Evolutionary conservation across 225 moss, liverwort and hornwort species (phyloP).

Genomic region (Polytrichum formosum): DNA sequence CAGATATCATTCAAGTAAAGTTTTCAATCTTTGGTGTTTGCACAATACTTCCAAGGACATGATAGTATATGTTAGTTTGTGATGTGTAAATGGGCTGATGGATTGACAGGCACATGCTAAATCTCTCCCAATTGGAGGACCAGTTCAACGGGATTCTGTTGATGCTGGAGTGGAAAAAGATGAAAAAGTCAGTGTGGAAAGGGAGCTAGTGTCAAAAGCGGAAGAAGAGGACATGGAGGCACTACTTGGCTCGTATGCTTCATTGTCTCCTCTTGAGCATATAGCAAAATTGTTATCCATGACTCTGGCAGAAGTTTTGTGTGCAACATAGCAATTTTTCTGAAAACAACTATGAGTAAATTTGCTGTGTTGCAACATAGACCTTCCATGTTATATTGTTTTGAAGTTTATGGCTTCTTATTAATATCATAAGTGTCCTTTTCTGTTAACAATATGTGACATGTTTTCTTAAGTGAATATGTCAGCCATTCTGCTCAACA

Average conservation of each 20-base stretch:
- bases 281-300: constrained; percentile 1
- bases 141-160: constrained; percentile 50
- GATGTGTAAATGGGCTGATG: neutral
- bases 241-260: constrained; percentile 85
- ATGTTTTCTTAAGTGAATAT: no score
- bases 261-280: neutral
- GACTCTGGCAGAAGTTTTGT: constrained; percentile 3
- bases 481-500: no score
- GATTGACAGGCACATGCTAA: constrained; percentile 80
- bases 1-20: neutral
- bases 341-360: no score
- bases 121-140: constrained; percentile 83
- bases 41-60: no score
- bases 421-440: no score
- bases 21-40: neutral
- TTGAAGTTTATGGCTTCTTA: no score
- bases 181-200: constrained; percentile 78
- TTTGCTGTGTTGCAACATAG: no score
- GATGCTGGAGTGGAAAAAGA: constrained; percentile 59
- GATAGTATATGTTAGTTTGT: no score
- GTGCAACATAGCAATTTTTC: no score
- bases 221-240: constrained; percentile 99
- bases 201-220: constrained; percentile 95
- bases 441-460: no score
- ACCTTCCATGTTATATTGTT: no score